These are phyloP conservation scores for Clavispora asparagi DNA, from an alignment of 805 yeast genomes.

Conservation along the genomic window DNA sequence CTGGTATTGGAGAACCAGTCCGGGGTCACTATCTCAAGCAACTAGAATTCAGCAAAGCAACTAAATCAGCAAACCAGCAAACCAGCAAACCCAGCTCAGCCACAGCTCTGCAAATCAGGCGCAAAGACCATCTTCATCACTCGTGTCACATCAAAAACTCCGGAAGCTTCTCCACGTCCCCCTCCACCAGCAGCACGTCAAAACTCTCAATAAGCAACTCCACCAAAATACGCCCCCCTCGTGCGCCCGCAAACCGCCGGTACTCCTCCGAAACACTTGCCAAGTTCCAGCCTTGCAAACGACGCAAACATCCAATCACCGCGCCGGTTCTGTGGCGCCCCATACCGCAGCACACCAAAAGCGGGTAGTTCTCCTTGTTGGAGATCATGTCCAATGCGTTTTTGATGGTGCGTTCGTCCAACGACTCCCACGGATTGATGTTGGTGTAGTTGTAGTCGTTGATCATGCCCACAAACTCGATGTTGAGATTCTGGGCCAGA, in stretches of 20 bases:
- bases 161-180: conserved; percentile 27
- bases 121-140: no score
- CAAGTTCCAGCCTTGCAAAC: conserved; percentile 96
- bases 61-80: no score
- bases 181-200: conserved; percentile 32
- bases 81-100: no score
- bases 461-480: conserved; percentile 78
- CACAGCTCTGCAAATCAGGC: no score
- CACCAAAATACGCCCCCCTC: conserved; percentile 89
- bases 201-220: conserved; percentile 77
- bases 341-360: conserved; percentile 95
- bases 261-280: conserved; percentile 91
- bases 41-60: no score
- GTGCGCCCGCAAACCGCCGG: conserved; percentile 85
- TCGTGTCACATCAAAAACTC: conserved; percentile 19
- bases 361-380: conserved; percentile 70
- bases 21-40: no score
- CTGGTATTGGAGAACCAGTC: no score
- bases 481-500: conserved; percentile 60
- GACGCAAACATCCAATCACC: conserved; percentile 86
- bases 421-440: conserved; percentile 91
- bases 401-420: conserved; percentile 75
- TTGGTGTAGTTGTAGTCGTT: conserved; percentile 56
- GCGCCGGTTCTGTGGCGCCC: conserved; percentile 98
- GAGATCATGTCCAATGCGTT: conserved; percentile 75